Evolutionary conservation across 2,329 filamentous ascomycete species (phyloP).

Genomic region (Beauveria sp.): DNA sequence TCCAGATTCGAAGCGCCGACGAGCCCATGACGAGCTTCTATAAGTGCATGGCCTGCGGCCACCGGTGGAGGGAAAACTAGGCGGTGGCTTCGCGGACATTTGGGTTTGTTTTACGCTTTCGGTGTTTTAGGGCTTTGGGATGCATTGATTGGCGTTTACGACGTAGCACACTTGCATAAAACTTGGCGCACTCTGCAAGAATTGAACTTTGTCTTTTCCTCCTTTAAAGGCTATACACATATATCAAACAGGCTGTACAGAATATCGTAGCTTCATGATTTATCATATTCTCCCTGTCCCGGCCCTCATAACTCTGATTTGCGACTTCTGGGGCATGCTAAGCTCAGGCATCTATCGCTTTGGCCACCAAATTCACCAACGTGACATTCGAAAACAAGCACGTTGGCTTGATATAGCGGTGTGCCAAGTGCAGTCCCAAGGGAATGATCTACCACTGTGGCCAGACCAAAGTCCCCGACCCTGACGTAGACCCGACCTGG

Average conservation of each 20-base stretch:
- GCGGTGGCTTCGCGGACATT: neutral
- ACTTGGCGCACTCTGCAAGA: neutral
- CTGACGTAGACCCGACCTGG: too few species aligned
- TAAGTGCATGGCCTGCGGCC: slow-evolving; percentile 66
- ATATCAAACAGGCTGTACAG: neutral
- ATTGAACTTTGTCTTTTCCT: neutral
- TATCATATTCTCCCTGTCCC: neutral
- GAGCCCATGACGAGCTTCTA: slow-evolving; percentile 98
- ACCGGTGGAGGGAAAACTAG: slow-evolving; percentile 61
- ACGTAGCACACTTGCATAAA: neutral
- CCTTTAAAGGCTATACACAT: neutral
- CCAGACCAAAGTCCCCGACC: too few species aligned
- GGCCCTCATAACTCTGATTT: too few species aligned
- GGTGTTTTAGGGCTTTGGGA: neutral
- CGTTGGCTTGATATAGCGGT: too few species aligned
- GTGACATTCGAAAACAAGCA: too few species aligned
- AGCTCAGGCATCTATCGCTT: too few species aligned
- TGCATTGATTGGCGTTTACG: neutral
- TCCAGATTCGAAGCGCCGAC: slow-evolving; percentile 96
- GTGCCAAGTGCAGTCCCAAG: too few species aligned
- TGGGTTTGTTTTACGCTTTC: slow-evolving; percentile 1
- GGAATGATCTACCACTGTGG: too few species aligned
- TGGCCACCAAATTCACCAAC: too few species aligned
- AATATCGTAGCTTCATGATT: neutral
- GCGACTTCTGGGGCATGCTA: too few species aligned